phyloP scores from a whole-genome alignment of 2,329 filamentous ascomycete species.

The Colletotrichum liaoningense region DNA sequence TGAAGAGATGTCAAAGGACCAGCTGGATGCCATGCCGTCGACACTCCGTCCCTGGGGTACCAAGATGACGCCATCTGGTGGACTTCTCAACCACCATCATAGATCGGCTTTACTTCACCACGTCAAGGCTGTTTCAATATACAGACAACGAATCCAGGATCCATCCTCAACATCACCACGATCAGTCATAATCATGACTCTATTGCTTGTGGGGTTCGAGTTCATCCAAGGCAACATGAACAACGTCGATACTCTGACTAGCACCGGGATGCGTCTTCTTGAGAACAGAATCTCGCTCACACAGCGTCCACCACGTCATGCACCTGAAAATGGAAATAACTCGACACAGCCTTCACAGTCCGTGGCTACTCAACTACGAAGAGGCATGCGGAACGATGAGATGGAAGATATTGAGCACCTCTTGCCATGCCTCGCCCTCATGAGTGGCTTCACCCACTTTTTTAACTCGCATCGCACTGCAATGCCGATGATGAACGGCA shows the following conservation, averaged over 20 bases:
- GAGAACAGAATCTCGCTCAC: slow-evolving; percentile 18
- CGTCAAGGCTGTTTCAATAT: slow-evolving; percentile 32
- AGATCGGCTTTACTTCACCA: slow-evolving; percentile 33
- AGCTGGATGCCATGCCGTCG: neutral
- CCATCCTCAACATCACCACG: slow-evolving; percentile 12
- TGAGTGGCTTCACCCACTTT: slow-evolving; percentile 34
- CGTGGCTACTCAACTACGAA: neutral
- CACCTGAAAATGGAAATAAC: too few species aligned
- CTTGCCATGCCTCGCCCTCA: slow-evolving; percentile 27
- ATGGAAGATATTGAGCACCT: slow-evolving; percentile 34
- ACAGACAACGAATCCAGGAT: slow-evolving; percentile 29
- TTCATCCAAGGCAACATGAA: slow-evolving; percentile 37
- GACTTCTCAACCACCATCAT: slow-evolving; percentile 23
- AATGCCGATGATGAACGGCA: slow-evolving; percentile 21
- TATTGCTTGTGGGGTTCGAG: slow-evolving; percentile 37
- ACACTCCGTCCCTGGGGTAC: slow-evolving; percentile 7
- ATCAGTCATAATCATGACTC: slow-evolving; percentile 35
- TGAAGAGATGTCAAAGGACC: neutral
- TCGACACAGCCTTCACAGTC: neutral
- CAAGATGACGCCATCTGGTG: neutral
- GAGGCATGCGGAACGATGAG: slow-evolving; percentile 4
- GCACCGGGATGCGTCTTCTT: slow-evolving; percentile 22
- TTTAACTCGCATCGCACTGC: slow-evolving; percentile 21
- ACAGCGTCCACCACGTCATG: neutral
- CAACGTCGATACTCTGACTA: slow-evolving; percentile 28